Percentiles rank a stretch among this genome's conserved stretches.
Conservation (phyloP, 2,329 filamentous ascomycete species). For the Immersiporthe knoxdaviesiana region DNA sequence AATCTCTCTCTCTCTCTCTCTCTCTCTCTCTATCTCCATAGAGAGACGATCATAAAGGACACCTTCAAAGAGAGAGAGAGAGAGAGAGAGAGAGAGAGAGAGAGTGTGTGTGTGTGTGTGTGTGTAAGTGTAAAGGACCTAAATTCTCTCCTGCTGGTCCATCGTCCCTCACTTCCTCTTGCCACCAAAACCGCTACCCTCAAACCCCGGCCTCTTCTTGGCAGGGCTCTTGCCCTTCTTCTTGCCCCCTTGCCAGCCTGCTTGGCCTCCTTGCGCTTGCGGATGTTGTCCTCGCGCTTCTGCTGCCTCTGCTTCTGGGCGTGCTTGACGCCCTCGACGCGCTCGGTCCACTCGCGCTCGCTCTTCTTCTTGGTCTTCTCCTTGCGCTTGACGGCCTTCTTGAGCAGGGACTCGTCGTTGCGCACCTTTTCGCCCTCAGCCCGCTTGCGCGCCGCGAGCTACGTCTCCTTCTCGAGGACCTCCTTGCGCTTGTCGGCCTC, state of each 20-base stretch:
- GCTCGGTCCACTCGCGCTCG: constrained; percentile 82
- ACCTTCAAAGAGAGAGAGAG: neutral
- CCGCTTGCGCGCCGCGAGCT: constrained; percentile 87
- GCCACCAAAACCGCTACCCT: constrained; percentile 61
- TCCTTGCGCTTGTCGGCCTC: constrained; percentile 82
- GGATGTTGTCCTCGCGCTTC: constrained; percentile 80
- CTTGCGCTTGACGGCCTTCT: constrained; percentile 94
- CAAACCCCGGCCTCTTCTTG: constrained; percentile 68
- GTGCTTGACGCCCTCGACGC: constrained; percentile 72
- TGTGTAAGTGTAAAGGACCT: too few species aligned
- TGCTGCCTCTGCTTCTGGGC: constrained; percentile 78
- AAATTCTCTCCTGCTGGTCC: neutral
- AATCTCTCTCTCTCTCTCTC: neutral
- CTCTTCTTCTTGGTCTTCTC: constrained; percentile 89
- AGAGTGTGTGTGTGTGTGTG: too few species aligned
- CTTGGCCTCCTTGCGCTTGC: constrained; percentile 76
- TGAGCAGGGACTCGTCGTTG: constrained; percentile 83
- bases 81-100: neutral
- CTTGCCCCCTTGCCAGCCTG: constrained; percentile 60
- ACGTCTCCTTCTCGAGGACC: constrained; percentile 90
- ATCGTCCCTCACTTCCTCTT: constrained; percentile 47
- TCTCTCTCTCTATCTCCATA: neutral
- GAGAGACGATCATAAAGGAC: neutral
- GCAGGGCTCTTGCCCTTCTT: constrained; percentile 56
- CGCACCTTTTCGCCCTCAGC: constrained; percentile 87